Percentiles rank a stretch among this genome's conserved stretches.
phyloP scores from a whole-genome alignment of 2,329 filamentous ascomycete genomes.

The Alternaria brassicicola region DNA sequence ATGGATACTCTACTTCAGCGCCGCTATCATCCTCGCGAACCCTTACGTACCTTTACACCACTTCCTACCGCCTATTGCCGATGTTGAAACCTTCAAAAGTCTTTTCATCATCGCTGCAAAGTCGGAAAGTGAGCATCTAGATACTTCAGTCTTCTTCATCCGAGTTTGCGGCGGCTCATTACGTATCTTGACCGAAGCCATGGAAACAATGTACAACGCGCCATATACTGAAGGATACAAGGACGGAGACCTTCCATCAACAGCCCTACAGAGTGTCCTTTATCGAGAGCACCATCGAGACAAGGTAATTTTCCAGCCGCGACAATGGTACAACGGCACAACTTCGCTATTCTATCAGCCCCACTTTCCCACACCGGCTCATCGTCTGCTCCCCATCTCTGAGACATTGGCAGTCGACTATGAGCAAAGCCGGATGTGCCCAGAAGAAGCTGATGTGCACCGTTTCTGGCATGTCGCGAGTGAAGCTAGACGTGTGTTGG shows the following conservation, averaged over 20 bases:
- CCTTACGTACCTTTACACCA: constrained; percentile 34
- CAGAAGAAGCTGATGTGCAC: constrained; percentile 1
- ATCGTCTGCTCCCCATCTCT: neutral
- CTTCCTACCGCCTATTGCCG: constrained; percentile 37
- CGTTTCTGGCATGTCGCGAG: constrained; percentile 26
- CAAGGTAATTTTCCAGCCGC: neutral
- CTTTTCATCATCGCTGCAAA: constrained; percentile 36
- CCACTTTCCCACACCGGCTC: neutral
- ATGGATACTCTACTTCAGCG: constrained; percentile 33
- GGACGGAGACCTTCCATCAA: neutral
- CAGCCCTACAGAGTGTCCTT: constrained; percentile 52
- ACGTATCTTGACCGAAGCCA: constrained; percentile 31
- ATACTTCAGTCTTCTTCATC: constrained; percentile 36
- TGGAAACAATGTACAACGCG: constrained; percentile 33
- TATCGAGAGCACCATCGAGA: neutral
- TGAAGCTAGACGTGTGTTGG: constrained; percentile 17
- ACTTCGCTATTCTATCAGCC: neutral
- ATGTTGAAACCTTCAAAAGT: constrained; percentile 18
- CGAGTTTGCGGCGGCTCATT: constrained; percentile 5
- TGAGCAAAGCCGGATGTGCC: constrained; percentile 6
- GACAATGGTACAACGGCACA: constrained; percentile 6
- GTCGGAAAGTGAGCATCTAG: constrained; percentile 26
- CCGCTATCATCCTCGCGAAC: constrained; percentile 39
- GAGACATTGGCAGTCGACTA: neutral
- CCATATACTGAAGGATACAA: constrained; percentile 20